Conservation (phyloP, 257 asterid genomes). For the Solanum pennellii region DNA sequence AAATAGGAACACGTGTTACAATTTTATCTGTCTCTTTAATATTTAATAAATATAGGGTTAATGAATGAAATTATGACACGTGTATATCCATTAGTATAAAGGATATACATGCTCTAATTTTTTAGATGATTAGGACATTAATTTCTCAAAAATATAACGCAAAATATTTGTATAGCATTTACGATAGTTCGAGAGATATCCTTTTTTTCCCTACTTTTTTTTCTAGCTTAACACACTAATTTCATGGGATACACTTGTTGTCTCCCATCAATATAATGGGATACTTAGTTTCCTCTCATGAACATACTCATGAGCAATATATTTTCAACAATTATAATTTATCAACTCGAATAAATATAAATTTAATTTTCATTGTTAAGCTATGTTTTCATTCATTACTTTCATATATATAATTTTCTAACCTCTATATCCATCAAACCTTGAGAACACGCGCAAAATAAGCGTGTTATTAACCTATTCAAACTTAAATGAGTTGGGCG, state of each 20-base stretch:
- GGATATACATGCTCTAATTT: no score
- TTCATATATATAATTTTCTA: no score
- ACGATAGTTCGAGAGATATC: no score
- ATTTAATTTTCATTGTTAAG: background rate
- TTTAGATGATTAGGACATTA: no score
- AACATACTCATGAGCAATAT: background rate
- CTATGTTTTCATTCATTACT: background rate
- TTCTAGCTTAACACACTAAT: no score
- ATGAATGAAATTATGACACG: no score
- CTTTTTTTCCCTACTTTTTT: background rate
- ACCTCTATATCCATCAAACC: background rate
- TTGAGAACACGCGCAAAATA: background rate
- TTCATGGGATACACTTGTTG: no score
- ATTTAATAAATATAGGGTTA: rapidly evolving
- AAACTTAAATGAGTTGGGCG: background rate
- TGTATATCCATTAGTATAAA: no score
- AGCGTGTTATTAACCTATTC: background rate
- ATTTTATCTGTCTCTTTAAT: no score
- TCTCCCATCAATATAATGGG: no score
- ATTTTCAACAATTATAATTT: background rate
- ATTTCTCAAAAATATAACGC: no score
- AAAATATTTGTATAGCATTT: no score
- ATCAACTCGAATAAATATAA: background rate
- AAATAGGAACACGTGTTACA: rapidly evolving
- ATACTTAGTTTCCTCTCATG: background rate